Evolutionary conservation across 257 asterid genomes (phyloP).

Genomic region (Fraxinus cuspidata): DNA sequence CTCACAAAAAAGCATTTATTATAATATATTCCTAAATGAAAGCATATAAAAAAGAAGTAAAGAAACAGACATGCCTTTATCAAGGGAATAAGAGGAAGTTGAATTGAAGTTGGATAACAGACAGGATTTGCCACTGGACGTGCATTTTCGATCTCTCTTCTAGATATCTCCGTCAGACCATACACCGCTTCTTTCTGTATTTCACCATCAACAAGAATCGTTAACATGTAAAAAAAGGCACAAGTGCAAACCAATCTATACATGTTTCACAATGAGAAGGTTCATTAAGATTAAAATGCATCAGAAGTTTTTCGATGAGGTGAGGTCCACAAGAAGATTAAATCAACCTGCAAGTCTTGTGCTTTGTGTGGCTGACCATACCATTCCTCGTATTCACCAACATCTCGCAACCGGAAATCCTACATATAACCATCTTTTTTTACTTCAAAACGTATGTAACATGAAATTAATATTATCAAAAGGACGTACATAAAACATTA

Average conservation of each 20-base stretch:
- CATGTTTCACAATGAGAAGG: not conserved
- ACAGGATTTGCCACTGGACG: conserved; percentile 96
- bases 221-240: conserved; percentile 5
- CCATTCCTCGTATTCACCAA: conserved; percentile 85
- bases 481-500: not conserved
- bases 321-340: conserved; percentile 15
- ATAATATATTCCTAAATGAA: not conserved
- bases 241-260: conserved; percentile 3
- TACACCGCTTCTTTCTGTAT: conserved; percentile 85
- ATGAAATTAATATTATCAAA: not conserved
- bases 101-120: conserved; percentile 90
- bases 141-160: conserved; percentile 67
- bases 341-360: conserved; percentile 68
- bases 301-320: conserved; percentile 3
- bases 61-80: conserved; percentile 55
- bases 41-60: not conserved
- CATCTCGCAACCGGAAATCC: conserved; percentile 86
- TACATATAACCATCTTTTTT: conserved; percentile 36
- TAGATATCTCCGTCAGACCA: conserved; percentile 82
- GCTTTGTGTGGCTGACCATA: conserved; percentile 92
- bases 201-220: conserved; percentile 12
- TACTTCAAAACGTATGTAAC: not conserved
- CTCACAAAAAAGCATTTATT: not conserved
- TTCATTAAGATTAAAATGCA: not conserved
- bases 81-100: conserved; percentile 88